phyloP scores from a whole-genome alignment of 192 early-diverging fungal species.

The Geranomyces variabilis region DNA sequence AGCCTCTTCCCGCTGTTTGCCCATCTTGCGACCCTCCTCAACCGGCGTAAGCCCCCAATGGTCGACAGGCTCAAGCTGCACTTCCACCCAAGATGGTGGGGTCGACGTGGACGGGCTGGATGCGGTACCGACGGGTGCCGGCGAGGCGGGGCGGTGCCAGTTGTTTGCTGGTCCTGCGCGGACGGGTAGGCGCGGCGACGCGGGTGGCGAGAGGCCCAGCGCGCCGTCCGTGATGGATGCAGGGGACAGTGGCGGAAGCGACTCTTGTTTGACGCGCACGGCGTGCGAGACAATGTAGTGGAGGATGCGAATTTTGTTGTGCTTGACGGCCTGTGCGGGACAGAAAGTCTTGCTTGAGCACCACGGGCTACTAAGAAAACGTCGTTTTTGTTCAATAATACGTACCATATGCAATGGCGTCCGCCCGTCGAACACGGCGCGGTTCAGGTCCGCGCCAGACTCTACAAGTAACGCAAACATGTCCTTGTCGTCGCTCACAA shows the following conservation, averaged over 20 bases:
- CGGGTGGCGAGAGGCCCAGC: background rate
- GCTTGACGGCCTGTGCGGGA: conserved; percentile 9
- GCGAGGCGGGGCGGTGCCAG: conserved; percentile 22
- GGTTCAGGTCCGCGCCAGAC: conserved; percentile 72
- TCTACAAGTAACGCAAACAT: conserved; percentile 57
- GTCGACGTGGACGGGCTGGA: background rate
- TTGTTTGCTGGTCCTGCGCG: background rate
- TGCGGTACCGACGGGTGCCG: background rate
- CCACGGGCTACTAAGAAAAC: background rate
- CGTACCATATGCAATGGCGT: conserved; percentile 70
- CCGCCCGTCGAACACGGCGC: conserved; percentile 61
- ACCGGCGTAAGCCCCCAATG: conserved; percentile 40
- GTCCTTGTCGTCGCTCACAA: conserved; percentile 51
- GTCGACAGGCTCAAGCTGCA: conserved; percentile 41
- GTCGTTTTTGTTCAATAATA: background rate
- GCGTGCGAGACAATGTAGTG: conserved; percentile 25
- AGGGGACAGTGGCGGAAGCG: background rate
- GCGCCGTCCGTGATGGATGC: background rate
- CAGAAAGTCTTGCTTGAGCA: background rate
- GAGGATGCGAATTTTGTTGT: conserved; percentile 5
- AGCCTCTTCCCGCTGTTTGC: conserved; percentile 15
- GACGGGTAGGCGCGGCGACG: background rate
- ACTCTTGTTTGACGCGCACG: conserved; percentile 4
- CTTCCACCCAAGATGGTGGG: conserved; percentile 28
- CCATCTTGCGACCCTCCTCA: conserved; percentile 27